These are phyloP conservation scores for Pezicula carpinea DNA, from an alignment of 2,329 filamentous ascomycete species.

Conservation along the genomic window DNA sequence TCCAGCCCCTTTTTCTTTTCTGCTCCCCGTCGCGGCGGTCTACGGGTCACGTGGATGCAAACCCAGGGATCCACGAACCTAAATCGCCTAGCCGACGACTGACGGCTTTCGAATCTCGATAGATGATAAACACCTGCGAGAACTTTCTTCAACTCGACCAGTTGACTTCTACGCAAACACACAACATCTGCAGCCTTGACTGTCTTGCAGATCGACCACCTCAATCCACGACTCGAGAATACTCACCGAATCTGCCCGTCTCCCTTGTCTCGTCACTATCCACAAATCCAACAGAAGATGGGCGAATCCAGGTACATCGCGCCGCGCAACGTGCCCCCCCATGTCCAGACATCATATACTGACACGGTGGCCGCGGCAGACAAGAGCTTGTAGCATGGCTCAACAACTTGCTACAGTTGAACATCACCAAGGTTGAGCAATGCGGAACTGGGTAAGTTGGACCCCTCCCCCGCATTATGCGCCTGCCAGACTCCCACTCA, in stretches of 20 bases:
- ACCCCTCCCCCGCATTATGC: slow-evolving; percentile 29
- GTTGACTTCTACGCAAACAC: neutral
- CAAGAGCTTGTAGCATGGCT: slow-evolving; percentile 96
- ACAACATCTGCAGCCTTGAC: neutral
- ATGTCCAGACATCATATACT: slow-evolving; percentile 6
- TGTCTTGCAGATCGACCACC: neutral
- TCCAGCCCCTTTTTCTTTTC: no score
- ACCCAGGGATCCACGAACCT: no score
- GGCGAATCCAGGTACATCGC: slow-evolving; percentile 29
- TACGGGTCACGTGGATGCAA: no score
- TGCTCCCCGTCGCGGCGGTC: no score
- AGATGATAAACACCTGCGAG: no score
- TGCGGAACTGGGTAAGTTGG: slow-evolving; percentile 85
- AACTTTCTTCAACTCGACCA: no score
- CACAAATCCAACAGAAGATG: slow-evolving; percentile 18
- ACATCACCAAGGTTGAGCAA: slow-evolving; percentile 98
- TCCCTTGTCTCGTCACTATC: neutral
- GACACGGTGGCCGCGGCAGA: slow-evolving; percentile 43
- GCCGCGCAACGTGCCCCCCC: slow-evolving; percentile 8
- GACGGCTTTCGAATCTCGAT: no score
- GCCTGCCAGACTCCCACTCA: slow-evolving; percentile 20
- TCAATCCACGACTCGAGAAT: neutral
- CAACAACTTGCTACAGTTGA: slow-evolving; percentile 95
- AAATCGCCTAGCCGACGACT: no score
- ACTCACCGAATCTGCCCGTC: neutral